Evolutionary conservation across 2,329 filamentous ascomycete species (phyloP), one percentile per base, ranked within the genome.

Genomic region (Fusarium austroafricanum): DNA sequence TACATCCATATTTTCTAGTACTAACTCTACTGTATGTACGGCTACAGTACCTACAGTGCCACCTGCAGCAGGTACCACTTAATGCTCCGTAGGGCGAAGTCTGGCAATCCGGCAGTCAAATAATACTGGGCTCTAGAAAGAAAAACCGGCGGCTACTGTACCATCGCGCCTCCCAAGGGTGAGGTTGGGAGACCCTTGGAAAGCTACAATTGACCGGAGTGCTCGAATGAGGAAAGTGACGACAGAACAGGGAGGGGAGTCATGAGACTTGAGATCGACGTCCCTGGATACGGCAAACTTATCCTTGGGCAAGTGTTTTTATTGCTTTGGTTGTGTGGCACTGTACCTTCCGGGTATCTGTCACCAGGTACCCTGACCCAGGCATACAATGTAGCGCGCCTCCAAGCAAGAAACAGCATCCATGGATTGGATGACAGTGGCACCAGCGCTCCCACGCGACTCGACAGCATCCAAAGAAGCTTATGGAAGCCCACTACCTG

Each of bases 141-240:
- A 42, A 51, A 40, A 14, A 29, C 1, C 7, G 28, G 35, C 18
- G 15, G n/a, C 8, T 60, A 59, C 54, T 23, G 38, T 61, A 47
- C 35, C 44, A 60, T 54, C 46, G 45, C 20, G 40, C 10, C 31
- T 46, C 45, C 47, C 56, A 61, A 29, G 46, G 35, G 43, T 31
- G 45, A 67, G 40, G 47, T 57, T 47, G 54, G 40, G 39, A 59
- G 54, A 70, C 67, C 67, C 66, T 60, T 66, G 65, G 18, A 67
- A 67, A 55, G 47, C 31, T 43, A 52, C 47, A 68, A 55, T 58
- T 33, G 23, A 40, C 35, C 46, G 37, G 50, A n/a, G 20, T n/a
- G 14, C n/a, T 57, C 60, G 18, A 61, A 68, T 55, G 23, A 47
- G 65, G 67, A 67, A 70, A 72, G 71, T 73, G 71, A 71, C 69